These are phyloP conservation scores for Alternaria longipes DNA, from an alignment of 2,329 filamentous ascomycete genomes.

Conservation along the genomic window DNA sequence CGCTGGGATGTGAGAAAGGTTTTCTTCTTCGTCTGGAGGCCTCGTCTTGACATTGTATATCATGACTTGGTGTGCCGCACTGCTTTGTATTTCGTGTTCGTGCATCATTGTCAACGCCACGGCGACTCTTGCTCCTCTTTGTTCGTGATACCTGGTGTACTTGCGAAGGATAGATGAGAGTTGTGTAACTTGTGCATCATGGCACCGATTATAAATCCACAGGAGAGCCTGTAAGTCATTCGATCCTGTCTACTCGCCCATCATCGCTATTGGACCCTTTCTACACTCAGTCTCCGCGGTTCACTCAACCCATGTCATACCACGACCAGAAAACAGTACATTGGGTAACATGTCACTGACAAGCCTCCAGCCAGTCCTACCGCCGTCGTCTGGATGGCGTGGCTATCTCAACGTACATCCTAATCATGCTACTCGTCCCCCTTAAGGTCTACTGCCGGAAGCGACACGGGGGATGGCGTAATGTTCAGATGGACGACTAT, in stretches of 20 bases:
- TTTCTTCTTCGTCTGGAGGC: not conserved
- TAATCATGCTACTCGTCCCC: constrained; percentile 36
- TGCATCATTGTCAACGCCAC: constrained; percentile 1
- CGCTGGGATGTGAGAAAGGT: not conserved
- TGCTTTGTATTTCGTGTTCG: not conserved
- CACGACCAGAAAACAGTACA: constrained; percentile 6
- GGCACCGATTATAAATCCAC: constrained; percentile 15
- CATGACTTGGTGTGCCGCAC: not conserved
- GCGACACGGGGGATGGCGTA: constrained; percentile 31
- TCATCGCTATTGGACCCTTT: not conserved
- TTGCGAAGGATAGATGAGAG: not conserved
- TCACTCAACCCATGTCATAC: constrained; percentile 7
- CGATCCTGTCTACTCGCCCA: not conserved
- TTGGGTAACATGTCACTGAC: constrained; percentile 2
- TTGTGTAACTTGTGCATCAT: constrained; percentile 6
- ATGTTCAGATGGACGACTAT: constrained; percentile 32
- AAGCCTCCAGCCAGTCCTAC: constrained; percentile 14
- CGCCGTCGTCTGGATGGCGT: constrained; percentile 33
- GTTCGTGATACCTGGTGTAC: constrained; percentile 5
- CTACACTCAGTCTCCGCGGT: not conserved
- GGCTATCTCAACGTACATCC: constrained; percentile 29
- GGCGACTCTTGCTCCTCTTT: constrained; percentile 3
- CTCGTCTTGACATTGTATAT: not conserved
- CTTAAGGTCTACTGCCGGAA: constrained; percentile 36
- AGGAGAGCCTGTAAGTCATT: constrained; percentile 23